Evolutionary conservation across 2,329 filamentous ascomycete genomes (phyloP).

Genomic region (Microdochium trichocladiopsis): DNA sequence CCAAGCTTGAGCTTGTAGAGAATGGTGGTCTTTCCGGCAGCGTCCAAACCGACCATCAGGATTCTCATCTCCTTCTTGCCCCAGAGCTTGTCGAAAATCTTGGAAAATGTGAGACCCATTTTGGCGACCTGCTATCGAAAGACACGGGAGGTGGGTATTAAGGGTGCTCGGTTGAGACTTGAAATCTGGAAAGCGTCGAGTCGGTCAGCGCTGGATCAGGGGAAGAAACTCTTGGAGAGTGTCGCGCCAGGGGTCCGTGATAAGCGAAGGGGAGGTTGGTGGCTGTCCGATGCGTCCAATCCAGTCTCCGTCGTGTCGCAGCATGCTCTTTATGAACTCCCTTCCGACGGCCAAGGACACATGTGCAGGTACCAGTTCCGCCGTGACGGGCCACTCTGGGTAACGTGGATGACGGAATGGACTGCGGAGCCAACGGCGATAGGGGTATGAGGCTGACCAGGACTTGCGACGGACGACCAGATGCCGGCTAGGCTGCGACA

Average conservation of each 20-base stretch:
- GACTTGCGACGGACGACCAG: neutral
- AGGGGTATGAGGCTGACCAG: neutral
- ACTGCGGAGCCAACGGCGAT: neutral
- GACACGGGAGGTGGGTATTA: constrained; percentile 10
- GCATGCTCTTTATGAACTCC: neutral
- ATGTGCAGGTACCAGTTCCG: neutral
- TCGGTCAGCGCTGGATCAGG: neutral
- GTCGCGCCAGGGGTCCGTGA: neutral
- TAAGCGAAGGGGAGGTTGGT: neutral
- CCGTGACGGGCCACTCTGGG: neutral
- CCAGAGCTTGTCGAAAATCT: constrained; percentile 93
- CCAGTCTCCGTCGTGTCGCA: neutral
- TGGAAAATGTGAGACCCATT: constrained; percentile 98
- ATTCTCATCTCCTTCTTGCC: constrained; percentile 99
- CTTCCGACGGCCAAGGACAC: neutral
- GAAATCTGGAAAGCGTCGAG: neutral
- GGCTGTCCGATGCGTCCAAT: neutral
- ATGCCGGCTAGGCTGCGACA: neutral
- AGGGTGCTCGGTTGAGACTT: neutral
- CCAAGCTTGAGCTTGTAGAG: constrained; percentile 99
- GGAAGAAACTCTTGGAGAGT: neutral
- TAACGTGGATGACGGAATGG: neutral
- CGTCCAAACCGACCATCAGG: constrained; percentile 98
- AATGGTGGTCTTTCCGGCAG: constrained; percentile 99
- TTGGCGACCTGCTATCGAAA: constrained; percentile 47